Base-by-base conservation (phyloP, 108 stramenopile genomes). In the Cyclotella cryptica region DNA sequence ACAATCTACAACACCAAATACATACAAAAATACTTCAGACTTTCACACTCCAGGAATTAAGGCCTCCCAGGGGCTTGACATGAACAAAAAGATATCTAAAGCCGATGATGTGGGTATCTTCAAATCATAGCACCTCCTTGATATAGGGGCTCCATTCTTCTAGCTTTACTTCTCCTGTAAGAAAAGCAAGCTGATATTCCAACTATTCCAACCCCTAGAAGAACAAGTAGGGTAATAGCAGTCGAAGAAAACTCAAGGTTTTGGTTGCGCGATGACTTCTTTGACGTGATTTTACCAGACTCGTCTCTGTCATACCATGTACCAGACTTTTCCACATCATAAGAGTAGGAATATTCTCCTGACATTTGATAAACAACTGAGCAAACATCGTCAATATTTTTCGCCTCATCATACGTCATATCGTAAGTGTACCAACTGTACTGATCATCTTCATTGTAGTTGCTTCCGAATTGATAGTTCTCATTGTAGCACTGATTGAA, bases 371-470 rank as follows among this genome's bases (percentile, higher is more conserved):
- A 62, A 10, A 83, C 52, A 19, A 68, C 62, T 30, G 63, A 40
- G 58, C 81, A 83, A 10, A 77, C 81, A 58, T 75, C 69, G 9
- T 76, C 44, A 10, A 83, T 7, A 29, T 83, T 71, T 44, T 45
- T 47, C 6, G 53, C 66, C 18, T 76, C 47, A 4, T 83, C 43
- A 10, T 63, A 63, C 17, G 59, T 70, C 51, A 83, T 71, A 58
- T 83, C 81, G 40, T 66, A 71, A 0, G 52, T 58, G 46, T 83
- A 76, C 70, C 75, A 83, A 40, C 18, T 53, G 47, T 46, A 54
- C 26, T 15, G 43, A 41, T 83, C 71, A 13, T 77, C 71, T 10
- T 66, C 52, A 18, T 76, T 54, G 22, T 72, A 51, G 17, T 44
- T 63, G 42, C 15, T 64, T 35, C 63, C 53, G 29, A 51, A 54